These are phyloP conservation scores for Penicillium sp. DNA, from an alignment of 2,329 filamentous ascomycete species.

Conservation along the genomic window DNA sequence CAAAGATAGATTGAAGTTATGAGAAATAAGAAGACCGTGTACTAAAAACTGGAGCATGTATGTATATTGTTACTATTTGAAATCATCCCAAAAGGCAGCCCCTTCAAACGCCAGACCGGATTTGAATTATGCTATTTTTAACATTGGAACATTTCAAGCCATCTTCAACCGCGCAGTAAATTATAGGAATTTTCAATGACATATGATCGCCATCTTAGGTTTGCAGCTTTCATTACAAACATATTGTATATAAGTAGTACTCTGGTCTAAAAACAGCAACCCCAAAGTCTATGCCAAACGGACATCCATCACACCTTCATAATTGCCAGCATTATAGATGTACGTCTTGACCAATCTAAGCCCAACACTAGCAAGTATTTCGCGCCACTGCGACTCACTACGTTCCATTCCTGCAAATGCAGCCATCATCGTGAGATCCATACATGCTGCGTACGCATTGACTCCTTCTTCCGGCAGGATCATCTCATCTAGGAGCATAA, in stretches of 20 bases:
- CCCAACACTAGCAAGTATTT: neutral
- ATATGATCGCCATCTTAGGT: too few species aligned
- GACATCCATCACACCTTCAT: neutral
- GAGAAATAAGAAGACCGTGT: too few species aligned
- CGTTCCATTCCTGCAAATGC: constrained; percentile 30
- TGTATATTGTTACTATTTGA: too few species aligned
- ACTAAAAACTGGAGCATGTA: too few species aligned
- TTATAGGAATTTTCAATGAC: too few species aligned
- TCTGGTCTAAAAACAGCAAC: too few species aligned
- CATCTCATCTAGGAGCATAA: constrained; percentile 42
- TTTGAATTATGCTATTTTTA: too few species aligned
- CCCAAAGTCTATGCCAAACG: neutral
- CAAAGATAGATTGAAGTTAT: too few species aligned
- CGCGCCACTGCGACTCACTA: constrained; percentile 30
- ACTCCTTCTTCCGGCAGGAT: constrained; percentile 32
- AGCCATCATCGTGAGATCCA: constrained; percentile 37
- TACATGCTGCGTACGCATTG: constrained; percentile 23
- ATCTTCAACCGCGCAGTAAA: too few species aligned
- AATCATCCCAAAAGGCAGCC: too few species aligned
- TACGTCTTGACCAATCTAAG: neutral
- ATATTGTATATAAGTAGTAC: neutral
- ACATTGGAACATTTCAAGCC: too few species aligned
- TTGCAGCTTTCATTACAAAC: neutral
- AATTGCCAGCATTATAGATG: neutral
- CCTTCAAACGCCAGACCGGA: too few species aligned